Conservation (phyloP, 208 protist species). For the Angomonas deanei region DNA sequence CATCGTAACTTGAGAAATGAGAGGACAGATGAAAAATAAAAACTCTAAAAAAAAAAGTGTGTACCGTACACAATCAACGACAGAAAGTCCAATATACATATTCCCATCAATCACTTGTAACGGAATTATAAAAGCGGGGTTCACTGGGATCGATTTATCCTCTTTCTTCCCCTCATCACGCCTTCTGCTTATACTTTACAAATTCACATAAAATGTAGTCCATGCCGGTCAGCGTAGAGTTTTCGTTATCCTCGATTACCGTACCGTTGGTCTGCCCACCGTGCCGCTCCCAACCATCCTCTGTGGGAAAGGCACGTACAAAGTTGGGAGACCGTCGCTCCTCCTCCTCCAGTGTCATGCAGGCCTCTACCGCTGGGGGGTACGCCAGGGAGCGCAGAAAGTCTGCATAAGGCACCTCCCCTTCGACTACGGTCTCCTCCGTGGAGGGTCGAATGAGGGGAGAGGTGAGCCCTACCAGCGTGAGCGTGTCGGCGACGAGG, state of each 20-base stretch:
- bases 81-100: too few species aligned
- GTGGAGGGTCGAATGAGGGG: slow-evolving; percentile 11
- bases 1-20: neutral
- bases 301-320: slow-evolving; percentile 34
- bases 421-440: neutral
- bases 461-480: slow-evolving; percentile 66
- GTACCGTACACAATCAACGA: neutral
- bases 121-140: too few species aligned
- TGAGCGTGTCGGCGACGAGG: slow-evolving; percentile 73
- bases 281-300: neutral
- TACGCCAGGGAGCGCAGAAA: neutral
- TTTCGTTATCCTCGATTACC: neutral
- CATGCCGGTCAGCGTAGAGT: neutral
- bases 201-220: slow-evolving; percentile 4
- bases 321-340: slow-evolving; percentile 27
- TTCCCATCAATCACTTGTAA: too few species aligned
- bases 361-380: slow-evolving; percentile 24
- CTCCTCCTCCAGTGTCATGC: slow-evolving; percentile 51
- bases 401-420: neutral
- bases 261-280: neutral
- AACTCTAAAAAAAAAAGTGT: neutral
- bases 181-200: neutral
- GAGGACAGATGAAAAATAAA: neutral
- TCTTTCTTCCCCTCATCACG: neutral
- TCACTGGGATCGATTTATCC: too few species aligned